Evolutionary conservation across 441 rosid species (phyloP).

Genomic region (Jatropha multifida): DNA sequence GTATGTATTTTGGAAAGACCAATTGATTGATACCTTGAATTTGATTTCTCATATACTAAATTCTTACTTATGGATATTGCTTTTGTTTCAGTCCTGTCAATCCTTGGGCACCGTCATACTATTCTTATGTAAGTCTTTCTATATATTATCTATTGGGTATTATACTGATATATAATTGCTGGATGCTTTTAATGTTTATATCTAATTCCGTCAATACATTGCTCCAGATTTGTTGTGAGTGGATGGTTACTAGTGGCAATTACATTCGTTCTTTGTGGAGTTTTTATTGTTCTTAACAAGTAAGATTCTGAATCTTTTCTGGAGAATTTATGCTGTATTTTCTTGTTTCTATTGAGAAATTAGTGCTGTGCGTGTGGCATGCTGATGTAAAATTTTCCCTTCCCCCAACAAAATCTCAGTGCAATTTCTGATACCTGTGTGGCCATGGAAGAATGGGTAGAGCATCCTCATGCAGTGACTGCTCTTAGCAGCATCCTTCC

Average conservation of each 20-base stretch:
- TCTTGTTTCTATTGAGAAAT: not conserved
- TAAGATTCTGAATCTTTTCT: constrained; percentile 36
- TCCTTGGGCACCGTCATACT: constrained; percentile 69
- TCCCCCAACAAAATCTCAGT: constrained; percentile 36
- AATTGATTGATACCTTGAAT: not conserved
- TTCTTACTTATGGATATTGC: constrained; percentile 20
- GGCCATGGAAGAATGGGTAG: constrained; percentile 96
- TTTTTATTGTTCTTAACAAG: constrained; percentile 78
- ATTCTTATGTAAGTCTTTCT: constrained; percentile 61
- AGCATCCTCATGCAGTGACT: constrained; percentile 82
- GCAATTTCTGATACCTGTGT: constrained; percentile 80
- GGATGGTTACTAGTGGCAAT: constrained; percentile 93
- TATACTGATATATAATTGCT: not conserved
- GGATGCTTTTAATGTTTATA: constrained; percentile 3
- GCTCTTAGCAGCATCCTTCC: constrained; percentile 94
- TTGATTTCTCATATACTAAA: constrained; percentile 10
- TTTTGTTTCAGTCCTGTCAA: constrained; percentile 58
- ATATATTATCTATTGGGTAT: no score
- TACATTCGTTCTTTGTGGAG: constrained; percentile 85
- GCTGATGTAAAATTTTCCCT: not conserved
- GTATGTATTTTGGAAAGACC: constrained; percentile 44
- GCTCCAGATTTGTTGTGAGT: constrained; percentile 71
- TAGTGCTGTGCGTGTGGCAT: not conserved
- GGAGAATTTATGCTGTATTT: constrained; percentile 3
- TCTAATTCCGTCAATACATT: constrained; percentile 19